Percentiles rank a stretch among this genome's conserved stretches.
These are phyloP conservation scores for Cladophialophora yegresii DNA, from an alignment of 2,329 filamentous ascomycete genomes.

Conservation along the genomic window DNA sequence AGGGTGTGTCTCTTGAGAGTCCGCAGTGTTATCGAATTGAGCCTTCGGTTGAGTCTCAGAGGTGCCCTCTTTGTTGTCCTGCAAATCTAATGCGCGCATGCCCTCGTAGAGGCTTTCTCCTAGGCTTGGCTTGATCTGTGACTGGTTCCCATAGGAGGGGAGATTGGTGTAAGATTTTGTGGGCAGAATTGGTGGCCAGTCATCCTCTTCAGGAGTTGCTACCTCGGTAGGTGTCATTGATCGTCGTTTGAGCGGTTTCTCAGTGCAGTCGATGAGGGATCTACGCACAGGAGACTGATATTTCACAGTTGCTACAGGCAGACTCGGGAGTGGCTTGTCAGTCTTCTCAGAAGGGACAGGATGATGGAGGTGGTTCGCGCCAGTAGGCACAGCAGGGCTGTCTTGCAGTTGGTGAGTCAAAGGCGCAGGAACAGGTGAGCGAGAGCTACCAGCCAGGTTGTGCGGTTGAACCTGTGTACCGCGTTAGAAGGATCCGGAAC, in stretches of 20 bases:
- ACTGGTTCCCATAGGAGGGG: not conserved
- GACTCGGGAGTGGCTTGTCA: conserved; percentile 40
- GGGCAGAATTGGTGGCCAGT: conserved; percentile 39
- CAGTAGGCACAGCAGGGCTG: conserved; percentile 23
- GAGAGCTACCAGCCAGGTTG: conserved; percentile 10
- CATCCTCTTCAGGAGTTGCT: conserved; percentile 30
- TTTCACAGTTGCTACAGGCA: conserved; percentile 36
- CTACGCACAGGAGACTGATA: conserved; percentile 34
- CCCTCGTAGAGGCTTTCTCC: conserved; percentile 33
- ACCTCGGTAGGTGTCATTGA: conserved; percentile 30
- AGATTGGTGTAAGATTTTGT: conserved; percentile 10
- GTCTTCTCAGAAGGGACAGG: not conserved
- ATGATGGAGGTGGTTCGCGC: not conserved
- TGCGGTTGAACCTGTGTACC: conserved; percentile 12
- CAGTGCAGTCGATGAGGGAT: conserved; percentile 39
- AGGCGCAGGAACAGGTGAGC: conserved; percentile 11
- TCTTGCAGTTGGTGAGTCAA: conserved; percentile 5
- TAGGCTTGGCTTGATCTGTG: conserved; percentile 28
- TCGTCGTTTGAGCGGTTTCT: conserved; percentile 36
- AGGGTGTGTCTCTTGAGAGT: not conserved
- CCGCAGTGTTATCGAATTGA: not conserved
- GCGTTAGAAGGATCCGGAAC: not conserved
- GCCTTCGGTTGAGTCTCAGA: not conserved
- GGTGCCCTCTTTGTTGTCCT: conserved; percentile 14
- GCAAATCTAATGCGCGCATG: conserved; percentile 31